Evolutionary conservation across 495 filamentous ascomycete genomes (phyloP), one percentile per base, ranked within the genome.

Genomic region (Xylaria cubensis): DNA sequence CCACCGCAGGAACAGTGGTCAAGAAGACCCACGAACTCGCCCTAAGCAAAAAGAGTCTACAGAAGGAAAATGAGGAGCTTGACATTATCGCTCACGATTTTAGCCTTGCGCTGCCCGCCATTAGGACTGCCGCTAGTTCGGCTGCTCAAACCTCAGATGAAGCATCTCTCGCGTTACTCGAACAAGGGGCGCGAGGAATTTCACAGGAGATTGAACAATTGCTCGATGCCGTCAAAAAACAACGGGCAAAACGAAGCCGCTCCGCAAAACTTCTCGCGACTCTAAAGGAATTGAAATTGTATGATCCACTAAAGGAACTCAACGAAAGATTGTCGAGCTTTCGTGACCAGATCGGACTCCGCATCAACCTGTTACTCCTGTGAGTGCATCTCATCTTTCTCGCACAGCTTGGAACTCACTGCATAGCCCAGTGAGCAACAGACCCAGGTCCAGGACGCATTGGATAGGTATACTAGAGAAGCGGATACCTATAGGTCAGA

Each of bases 321-420:
- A 56, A 56, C 19, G 29, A 56, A 2, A 56, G 53, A 19, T 32
- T 56, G 53, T 56, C 53, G 1, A 32, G 3, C 6, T 56, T 56
- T 24, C 53, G 53, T 12, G 53, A 56, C 53, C 53, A 56, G 29
- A 56, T 56, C 53, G 53, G 53, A 15, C 21, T 56, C 4, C 53
- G 29, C 15, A 56, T 56, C 53, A 56, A 56, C 12, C 1, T 56
- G 12, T 32, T 56, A 15, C 53, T 56, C 4, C 53, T 56, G 53
- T 56, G 15, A 56, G 53, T 56, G 53, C 24, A 9, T 55, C 10
- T 10, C 15, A 15, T 10, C 29, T 13, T 32, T 7, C 6, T 24
- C 26, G 10, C 29, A 13, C 15, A 29, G 26, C 26, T 1, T 1
- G 24, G 26, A 15, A 8, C 53, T 56, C 9, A 56, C 26, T 56